phyloP scores from a whole-genome alignment of 495 filamentous ascomycete species.

The Neurospora sp. region DNA sequence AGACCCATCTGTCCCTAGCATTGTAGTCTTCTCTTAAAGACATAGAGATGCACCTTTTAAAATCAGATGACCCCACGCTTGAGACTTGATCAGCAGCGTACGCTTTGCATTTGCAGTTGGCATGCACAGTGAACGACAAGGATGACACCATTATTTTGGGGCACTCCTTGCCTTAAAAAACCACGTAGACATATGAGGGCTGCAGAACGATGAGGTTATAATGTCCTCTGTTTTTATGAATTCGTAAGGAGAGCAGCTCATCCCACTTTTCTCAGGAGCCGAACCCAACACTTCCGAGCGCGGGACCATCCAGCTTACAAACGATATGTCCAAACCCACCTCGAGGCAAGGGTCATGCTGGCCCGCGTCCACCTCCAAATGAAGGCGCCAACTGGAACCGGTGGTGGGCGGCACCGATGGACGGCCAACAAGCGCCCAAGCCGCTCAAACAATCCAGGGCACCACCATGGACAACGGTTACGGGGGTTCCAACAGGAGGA shows the following conservation, averaged over 20 bases:
- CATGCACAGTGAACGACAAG: background rate
- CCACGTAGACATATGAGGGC: background rate
- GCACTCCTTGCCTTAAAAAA: background rate
- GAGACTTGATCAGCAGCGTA: background rate
- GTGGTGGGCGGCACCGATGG: background rate
- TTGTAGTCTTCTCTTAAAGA: background rate
- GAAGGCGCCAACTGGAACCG: background rate
- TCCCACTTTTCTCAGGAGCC: background rate
- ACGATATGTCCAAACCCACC: background rate
- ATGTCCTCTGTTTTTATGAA: background rate
- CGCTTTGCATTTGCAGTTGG: background rate
- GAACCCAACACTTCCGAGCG: background rate
- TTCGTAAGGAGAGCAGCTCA: background rate
- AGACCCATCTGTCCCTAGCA: background rate
- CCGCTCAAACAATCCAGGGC: background rate
- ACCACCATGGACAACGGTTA: background rate
- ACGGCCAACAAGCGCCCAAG: background rate
- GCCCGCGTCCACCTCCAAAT: background rate
- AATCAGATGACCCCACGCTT: background rate
- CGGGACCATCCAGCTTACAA: background rate
- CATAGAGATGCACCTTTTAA: background rate
- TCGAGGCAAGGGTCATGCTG: background rate
- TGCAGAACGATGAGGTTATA: background rate
- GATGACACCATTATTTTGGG: background rate
- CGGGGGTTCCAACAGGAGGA: background rate